Base-by-base conservation (phyloP, 352 stramenopile species). In the Phytophthora pisi region DNA sequence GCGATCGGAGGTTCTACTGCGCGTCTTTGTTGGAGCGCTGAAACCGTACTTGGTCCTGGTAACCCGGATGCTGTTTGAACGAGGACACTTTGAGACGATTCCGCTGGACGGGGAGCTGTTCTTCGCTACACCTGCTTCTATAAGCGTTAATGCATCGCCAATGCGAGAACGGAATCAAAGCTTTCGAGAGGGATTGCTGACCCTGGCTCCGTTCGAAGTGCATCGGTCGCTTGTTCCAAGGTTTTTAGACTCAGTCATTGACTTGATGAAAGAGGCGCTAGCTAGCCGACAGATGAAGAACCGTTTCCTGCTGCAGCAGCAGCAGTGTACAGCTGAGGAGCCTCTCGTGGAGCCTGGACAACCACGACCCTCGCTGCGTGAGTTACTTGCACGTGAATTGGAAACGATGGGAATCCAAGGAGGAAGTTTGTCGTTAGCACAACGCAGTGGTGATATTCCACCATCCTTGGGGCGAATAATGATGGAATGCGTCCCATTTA, bases 261-360 rank as follows among this genome's bases (percentile, higher is more conserved):
- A 72, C 5, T 36, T 74, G 13, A 68, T 92, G 61, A 80, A 72
- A 8, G 73, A 84, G 18, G 75, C 82, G 4, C 51, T 92, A n/a
- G 69, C 74, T 11, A 89, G 79, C 70, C 84, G 82, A 31, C 84
- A 92, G 57, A 76, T 91, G 57, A 83, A 78, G 56, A 90, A 90
- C 58, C 71, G 70, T 8, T 89, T 86, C 51, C 56, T 89, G 10
- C 56, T 89, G 10, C 79, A 79, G 50, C 68, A 84, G 1, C 66
- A 81, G 9, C 64, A 69, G 23, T 16, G 51, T 40, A 43, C 36
- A 1, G 6, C n/a, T 34, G 36, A 53, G 16, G 50, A 51, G 46
- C 5, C 47, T 38, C 28, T 60, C 49, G 57, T 9, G 13, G 47
- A 24, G 11, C 55, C 26, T 45, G 47, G 60, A 43, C 64, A 40